Base-by-base conservation (phyloP, 192 early-diverging fungal genomes). In the Mortierella claussenii region DNA sequence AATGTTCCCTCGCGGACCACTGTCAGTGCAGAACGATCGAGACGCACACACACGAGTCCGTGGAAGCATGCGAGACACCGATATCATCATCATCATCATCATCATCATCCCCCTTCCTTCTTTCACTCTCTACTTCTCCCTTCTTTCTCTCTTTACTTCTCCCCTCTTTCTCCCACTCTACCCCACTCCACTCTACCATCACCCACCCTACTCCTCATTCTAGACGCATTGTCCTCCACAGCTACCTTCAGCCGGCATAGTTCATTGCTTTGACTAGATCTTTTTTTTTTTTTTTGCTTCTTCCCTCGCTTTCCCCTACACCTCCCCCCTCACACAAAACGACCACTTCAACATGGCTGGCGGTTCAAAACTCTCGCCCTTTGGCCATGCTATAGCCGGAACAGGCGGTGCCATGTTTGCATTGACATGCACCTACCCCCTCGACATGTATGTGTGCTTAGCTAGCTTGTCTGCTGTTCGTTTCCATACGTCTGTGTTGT, bases 381-480 rank as follows among this genome's bases (percentile, higher is more conserved):
- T 97, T 46, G 95, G 92, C 20, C 93, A 99, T 76, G 97, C 97
- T 9, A 85, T 93, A 37, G 90, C 97, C 17, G 97, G 97, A 15
- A 90, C 96, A 11, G 84, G 91, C 30, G 95, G 96, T 53, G 94
- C 96, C 18, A 92, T 95, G 65, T 91, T 97, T 52, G 96, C 97
- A 18, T 89, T 97, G 69, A 83, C 91, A 24, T 81, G 95, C 43
- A 93, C 95, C 37, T 99, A 97, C 82, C 97, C 97, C 15, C 89
- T 98, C 26, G 97, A 99, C 80, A 97, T 96, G 93, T 96, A 84
- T 82, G 89, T 82, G n/a, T n/a, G n/a, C n/a, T n/a, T n/a, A n/a
- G n/a, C n/a, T n/a, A n/a, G n/a, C n/a, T n/a, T n/a, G n/a, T n/a
- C n/a, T n/a, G n/a, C n/a, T n/a, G n/a, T n/a, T n/a, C n/a, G n/a